Evolutionary conservation across 768 basidiomycete species (phyloP).

Genomic region (Lenzites betulinus): DNA sequence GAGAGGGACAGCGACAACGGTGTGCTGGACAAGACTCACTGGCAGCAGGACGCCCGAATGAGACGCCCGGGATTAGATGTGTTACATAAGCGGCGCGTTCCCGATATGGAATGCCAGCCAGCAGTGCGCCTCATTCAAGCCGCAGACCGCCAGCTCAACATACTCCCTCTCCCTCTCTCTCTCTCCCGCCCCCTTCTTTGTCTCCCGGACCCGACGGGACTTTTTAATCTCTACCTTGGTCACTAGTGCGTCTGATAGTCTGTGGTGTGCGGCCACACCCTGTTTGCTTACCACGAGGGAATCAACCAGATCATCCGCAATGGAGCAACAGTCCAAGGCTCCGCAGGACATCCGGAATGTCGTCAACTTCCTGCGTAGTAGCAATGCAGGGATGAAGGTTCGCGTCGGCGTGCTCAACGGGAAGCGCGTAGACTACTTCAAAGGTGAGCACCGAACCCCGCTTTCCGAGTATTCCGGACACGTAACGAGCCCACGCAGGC

Average conservation of each 20-base stretch:
- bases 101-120: constrained; percentile 22
- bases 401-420: constrained; percentile 90
- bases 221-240: not conserved
- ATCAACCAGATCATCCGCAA: constrained; percentile 24
- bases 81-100: constrained; percentile 15
- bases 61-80: not conserved
- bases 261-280: not conserved
- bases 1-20: not conserved
- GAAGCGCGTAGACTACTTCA: constrained; percentile 97
- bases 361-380: constrained; percentile 84
- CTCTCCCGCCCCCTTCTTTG: constrained; percentile 2
- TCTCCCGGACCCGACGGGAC: constrained; percentile 7
- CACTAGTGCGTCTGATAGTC: constrained; percentile 3
- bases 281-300: not conserved
- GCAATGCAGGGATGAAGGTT: constrained; percentile 84
- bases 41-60: not conserved
- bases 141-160: constrained; percentile 16
- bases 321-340: constrained; percentile 79
- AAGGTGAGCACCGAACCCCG: constrained; percentile 56
- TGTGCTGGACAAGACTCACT: constrained; percentile 4
- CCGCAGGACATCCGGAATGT: constrained; percentile 79
- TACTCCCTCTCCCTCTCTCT: constrained; percentile 3
- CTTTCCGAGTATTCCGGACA: not conserved
- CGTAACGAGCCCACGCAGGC: constrained; percentile 48
- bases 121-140: constrained; percentile 21